Percentiles rank a stretch among this genome's conserved stretches.
phyloP scores from a whole-genome alignment of 2,329 filamentous ascomycete genomes.

The Sclerotiophoma versabilis region DNA sequence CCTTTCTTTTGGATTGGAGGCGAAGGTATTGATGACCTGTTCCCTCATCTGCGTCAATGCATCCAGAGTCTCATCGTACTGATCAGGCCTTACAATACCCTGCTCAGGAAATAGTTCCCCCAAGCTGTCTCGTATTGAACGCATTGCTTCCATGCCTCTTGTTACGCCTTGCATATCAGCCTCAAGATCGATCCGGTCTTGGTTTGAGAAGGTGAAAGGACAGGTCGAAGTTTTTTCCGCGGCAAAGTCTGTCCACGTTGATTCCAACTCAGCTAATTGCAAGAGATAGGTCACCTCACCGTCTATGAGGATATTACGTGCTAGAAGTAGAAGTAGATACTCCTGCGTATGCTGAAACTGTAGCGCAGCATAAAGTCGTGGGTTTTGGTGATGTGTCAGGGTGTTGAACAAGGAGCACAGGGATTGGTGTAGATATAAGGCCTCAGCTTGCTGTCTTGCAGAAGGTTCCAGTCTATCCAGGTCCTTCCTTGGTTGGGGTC shows the following conservation, averaged over 20 bases:
- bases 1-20: constrained; percentile 25
- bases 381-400: constrained; percentile 31
- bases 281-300: constrained; percentile 41
- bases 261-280: constrained; percentile 36
- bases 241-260: constrained; percentile 33
- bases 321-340: constrained; percentile 41
- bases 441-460: constrained; percentile 31
- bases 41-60: constrained; percentile 36
- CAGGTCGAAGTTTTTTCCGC: constrained; percentile 20
- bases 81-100: constrained; percentile 31
- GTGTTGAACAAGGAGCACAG: constrained; percentile 10
- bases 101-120: constrained; percentile 36
- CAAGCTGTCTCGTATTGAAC: constrained; percentile 28
- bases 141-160: constrained; percentile 40
- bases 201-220: constrained; percentile 31
- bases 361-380: constrained; percentile 37
- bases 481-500: constrained; percentile 34
- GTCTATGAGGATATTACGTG: constrained; percentile 44
- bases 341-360: constrained; percentile 40
- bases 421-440: constrained; percentile 26
- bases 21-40: constrained; percentile 32
- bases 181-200: constrained; percentile 32
- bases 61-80: constrained; percentile 34
- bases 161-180: constrained; percentile 33
- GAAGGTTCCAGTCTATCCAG: constrained; percentile 28